A percentile compares a stretch with the other conserved stretches of the same genome.
Evolutionary conservation across 768 basidiomycete species (phyloP).

Genomic region (Amanita rimosa): DNA sequence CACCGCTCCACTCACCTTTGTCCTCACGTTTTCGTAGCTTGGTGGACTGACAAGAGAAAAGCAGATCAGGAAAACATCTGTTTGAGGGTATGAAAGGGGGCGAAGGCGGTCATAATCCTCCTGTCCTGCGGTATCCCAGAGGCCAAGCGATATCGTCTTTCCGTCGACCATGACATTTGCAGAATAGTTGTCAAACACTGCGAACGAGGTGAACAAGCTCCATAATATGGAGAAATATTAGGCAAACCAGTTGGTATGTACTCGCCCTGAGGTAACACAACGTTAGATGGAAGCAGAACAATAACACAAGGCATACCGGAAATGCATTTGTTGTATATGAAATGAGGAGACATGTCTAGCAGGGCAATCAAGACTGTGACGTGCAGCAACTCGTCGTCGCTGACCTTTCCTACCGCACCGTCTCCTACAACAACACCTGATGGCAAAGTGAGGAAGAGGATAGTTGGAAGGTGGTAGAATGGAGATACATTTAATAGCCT

Average conservation of each 20-base stretch:
- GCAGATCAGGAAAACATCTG: conserved; percentile 98
- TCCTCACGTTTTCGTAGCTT: conserved; percentile 97
- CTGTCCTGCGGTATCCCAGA: conserved; percentile 99
- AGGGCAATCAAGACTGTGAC: conserved; percentile 12
- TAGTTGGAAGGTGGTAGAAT: conserved; percentile 8
- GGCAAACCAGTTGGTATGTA: conserved; percentile 84
- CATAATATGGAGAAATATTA: background rate
- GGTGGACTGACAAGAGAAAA: conserved; percentile 98
- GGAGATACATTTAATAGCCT: conserved; percentile 80
- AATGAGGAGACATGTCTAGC: conserved; percentile 93
- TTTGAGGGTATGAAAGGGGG: conserved; percentile 97
- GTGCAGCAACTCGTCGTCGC: conserved; percentile 10
- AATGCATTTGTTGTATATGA: conserved; percentile 99
- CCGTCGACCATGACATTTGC: conserved; percentile 99
- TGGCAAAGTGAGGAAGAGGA: conserved; percentile 17
- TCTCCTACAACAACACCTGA: conserved; percentile 96
- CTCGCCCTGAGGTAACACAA: conserved; percentile 55
- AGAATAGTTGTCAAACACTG: conserved; percentile 98
- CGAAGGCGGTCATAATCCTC: conserved; percentile 98
- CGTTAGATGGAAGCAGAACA: background rate
- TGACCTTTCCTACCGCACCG: conserved; percentile 95
- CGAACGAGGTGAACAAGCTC: conserved; percentile 4
- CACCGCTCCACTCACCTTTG: conserved; percentile 54
- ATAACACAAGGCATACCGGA: conserved; percentile 47
- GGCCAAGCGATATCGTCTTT: conserved; percentile 93